phyloP scores from a whole-genome alignment of 371 early-diverging fungal species.

The Mucor racemosus region DNA sequence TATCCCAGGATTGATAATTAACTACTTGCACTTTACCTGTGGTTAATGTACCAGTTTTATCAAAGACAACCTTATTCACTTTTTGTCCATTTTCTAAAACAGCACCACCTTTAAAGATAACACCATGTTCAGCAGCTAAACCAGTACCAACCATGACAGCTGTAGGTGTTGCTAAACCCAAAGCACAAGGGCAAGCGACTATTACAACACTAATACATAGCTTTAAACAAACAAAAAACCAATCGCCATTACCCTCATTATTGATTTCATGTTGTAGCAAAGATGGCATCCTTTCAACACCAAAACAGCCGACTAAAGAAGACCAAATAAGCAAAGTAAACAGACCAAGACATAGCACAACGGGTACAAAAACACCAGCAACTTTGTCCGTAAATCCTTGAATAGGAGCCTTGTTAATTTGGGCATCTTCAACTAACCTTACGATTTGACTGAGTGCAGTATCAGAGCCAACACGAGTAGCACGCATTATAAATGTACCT shows the following conservation, averaged over 20 bases:
- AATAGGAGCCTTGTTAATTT: constrained; percentile 86
- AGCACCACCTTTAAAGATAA: constrained; percentile 87
- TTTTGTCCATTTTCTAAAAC: constrained; percentile 83
- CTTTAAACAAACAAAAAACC: constrained; percentile 83
- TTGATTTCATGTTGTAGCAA: constrained; percentile 57
- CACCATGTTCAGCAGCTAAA: constrained; percentile 90
- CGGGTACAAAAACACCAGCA: constrained; percentile 91
- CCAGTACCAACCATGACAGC: constrained; percentile 99
- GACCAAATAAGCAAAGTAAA: constrained; percentile 87
- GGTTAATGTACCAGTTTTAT: constrained; percentile 97
- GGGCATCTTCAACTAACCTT: constrained; percentile 86
- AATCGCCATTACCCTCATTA: constrained; percentile 60
- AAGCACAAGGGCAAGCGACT: constrained; percentile 97
- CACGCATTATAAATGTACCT: constrained; percentile 74
- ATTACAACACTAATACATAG: constrained; percentile 94
- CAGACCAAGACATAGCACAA: constrained; percentile 71
- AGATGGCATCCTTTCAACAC: constrained; percentile 55
- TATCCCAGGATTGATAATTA: constrained; percentile 32
- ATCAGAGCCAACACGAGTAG: constrained; percentile 78
- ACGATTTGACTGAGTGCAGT: constrained; percentile 87
- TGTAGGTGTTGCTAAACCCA: constrained; percentile 96
- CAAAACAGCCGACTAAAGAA: constrained; percentile 51
- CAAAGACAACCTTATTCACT: constrained; percentile 89
- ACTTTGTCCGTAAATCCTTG: constrained; percentile 84
- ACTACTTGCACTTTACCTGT: constrained; percentile 82